phyloP scores from a whole-genome alignment of 805 yeast species.

The Kuraishia floccosa region DNA sequence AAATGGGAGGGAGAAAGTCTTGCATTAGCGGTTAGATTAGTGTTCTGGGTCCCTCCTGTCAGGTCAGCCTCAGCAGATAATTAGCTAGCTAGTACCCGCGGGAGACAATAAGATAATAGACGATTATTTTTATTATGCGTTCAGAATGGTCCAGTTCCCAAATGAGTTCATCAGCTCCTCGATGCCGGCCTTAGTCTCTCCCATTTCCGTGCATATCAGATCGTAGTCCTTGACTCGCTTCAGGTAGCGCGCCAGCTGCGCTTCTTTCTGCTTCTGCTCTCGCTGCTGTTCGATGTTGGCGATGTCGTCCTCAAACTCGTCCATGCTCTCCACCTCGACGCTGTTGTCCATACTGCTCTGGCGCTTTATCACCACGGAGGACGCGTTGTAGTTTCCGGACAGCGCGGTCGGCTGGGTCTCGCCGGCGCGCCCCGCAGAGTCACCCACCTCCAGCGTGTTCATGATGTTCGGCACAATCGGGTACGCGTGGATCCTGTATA shows the following conservation, averaged over 20 bases:
- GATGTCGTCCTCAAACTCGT: constrained; percentile 5
- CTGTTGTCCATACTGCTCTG: constrained; percentile 2
- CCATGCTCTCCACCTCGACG: constrained; percentile 2
- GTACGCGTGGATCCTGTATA: constrained; percentile 69
- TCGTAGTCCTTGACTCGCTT: constrained; percentile 47
- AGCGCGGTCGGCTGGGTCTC: constrained; percentile 2
- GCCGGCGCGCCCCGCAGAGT: constrained; percentile 4
- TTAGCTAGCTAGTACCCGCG: too few species aligned
- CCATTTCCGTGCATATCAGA: constrained; percentile 60
- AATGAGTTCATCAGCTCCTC: constrained; percentile 29
- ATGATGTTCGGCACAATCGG: constrained; percentile 43
- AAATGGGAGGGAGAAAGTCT: too few species aligned
- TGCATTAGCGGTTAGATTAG: too few species aligned
- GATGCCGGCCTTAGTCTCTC: constrained; percentile 41
- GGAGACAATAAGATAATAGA: neutral
- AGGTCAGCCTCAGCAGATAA: too few species aligned
- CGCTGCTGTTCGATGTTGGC: constrained; percentile 9
- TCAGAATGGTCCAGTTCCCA: constrained; percentile 39
- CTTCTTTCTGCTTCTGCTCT: constrained; percentile 16
- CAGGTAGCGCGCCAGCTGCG: constrained; percentile 29
- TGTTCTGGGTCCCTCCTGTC: too few species aligned
- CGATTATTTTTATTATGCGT: constrained; percentile 14
- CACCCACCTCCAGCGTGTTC: constrained; percentile 20
- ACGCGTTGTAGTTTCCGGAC: constrained; percentile 3
- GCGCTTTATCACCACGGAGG: constrained; percentile 5